Base-by-base conservation (phyloP, 1,284 basidiomycete genomes). In the Heterobasidion irregulare region DNA sequence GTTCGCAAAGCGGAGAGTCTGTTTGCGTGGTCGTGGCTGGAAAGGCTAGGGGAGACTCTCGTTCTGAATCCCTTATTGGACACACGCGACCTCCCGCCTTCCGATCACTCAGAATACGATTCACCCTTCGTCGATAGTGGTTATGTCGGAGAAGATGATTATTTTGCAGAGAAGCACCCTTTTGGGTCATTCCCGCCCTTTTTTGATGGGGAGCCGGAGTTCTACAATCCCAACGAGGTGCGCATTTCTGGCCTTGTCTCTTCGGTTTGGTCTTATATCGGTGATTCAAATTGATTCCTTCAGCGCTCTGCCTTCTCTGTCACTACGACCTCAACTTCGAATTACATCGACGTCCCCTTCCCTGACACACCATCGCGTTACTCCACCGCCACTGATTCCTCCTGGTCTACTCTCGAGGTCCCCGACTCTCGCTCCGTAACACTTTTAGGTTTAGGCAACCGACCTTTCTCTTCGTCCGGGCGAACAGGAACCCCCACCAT, bases 261-360 rank as follows among this genome's bases (percentile, higher is more conserved):
- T 47, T 26, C 35, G 19, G 44, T 47, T n/a, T 33, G 15, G 26
- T 26, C 2, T 47, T 51, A 33, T 35, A 18, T n/a, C 18, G 26
- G 26, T 26, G 26, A 26, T 26, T 26, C 12, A 33, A 12, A 38
- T 51, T 26, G 16, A 26, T 47, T 32, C 44, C 18, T 33, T 32
- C 48, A 79, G 79, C 68, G 63, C 55, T 80, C 79, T 5, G 69
- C 72, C 4, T 80, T 80, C 61, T 80, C 79, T 18, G 71, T 72
- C 18, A 75, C 78, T 41, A 78, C 78, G 6, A 76, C 74, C 1
- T 77, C 78, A 10, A 79, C 78, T 0, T 76, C 75, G 26, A 70
- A 72, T 54, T 76, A 75, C 58, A 64, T 78, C 52, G 70, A 74
- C 46, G 69, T 75, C 55, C 57, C 58, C 54, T 56, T 61, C 44